Evolutionary conservation across 441 rosid species (phyloP), one percentile per base, ranked within the genome.

Genomic region (Macaranga tanarius): DNA sequence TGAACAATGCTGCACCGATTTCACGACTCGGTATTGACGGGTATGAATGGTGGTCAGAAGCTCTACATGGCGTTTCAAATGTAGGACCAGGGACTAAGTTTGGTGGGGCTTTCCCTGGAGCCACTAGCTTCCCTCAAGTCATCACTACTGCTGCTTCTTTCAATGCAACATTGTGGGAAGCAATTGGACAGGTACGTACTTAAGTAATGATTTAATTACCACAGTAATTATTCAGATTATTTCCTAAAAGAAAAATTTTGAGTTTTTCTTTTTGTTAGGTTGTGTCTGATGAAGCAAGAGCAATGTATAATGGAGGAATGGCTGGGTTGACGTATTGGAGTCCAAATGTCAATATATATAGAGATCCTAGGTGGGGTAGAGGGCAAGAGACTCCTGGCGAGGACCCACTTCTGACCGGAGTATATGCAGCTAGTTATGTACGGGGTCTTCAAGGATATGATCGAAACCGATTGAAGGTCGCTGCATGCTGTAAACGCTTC

Each of bases 1-100:
- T 85, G 22, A 87, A 89, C 87, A 87, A 81, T 73, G 99, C 99
- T 0, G 90, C 82, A 0, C 86, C 91, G 1, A 87, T 95, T 74
- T 92, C 94, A 22, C 82, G 96, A 82, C 76, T 95, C 4, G 97
- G 96, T 52, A 85, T 95, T 63, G 81, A 82, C 80, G 90, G 93
- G 5, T 95, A 95, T 71, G 97, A 92, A 82, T 95, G 99, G 99
- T 95, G 99, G 99, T 95, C 97, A 19, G 99, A 94, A 73, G 99
- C 99, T 11, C 92, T 94, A 73, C 99, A 94, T 48, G 99, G 99
- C 4, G 98, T 95, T 31, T 95, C 99, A 23, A 89, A 95, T 65
- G 89, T 89, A 38, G 99, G 99, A 10, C 99, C 91, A 0, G 99
- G 99, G 40, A 85, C 93, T 17, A 86, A 81, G 84, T 95, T 95